Evolutionary conservation across 768 basidiomycete genomes (phyloP), one percentile per base, ranked within the genome.

Genomic region (Pisolithus marmoratus): DNA sequence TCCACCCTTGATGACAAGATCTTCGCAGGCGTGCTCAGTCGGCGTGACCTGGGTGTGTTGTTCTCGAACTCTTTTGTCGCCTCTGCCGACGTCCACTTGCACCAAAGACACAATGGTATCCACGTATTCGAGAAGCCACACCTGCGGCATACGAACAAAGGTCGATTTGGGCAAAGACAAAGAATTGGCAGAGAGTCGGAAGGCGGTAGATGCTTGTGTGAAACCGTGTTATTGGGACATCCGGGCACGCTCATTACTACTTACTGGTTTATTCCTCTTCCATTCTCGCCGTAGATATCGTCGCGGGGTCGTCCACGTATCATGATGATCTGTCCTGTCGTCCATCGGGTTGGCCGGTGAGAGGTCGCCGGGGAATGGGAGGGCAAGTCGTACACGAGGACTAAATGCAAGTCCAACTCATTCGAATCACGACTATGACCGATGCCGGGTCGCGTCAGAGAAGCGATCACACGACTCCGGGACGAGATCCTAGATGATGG

Each of bases 101-200:
- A 78, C 75, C 77, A 79, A 17, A 78, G 60, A 65, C 77, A 79
- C 53, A 79, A 66, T 23, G 78, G 74, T 50, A 79, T 67, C 57
- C 73, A 70, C 41, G 75, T 69, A 47, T 78, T 78, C 34, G 69
- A 63, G 49, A 77, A 78, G 11, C 76, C 76, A 50, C 77, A 79
- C 44, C 60, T 69, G 29, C 54, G 65, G 64, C 77, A 79, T n/a
- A 69, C 69, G 55, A 79, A 79, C 46, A 72, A 59, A 0, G 76
- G 75, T 48, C 75, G 69, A 54, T 68, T 63, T 36, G 60, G 74
- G n/a, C 66, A 60, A 17, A 78, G 64, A 52, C 72, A 71, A 11
- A 79, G 68, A 8, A 68, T 67, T 20, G 78, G 78, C 41, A 79
- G 66, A 26, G 78, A 79, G 56, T 70, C 70, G 27, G 75, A 73